These are phyloP conservation scores for Penicillium pancosmium DNA, from an alignment of 495 filamentous ascomycete genomes.

Conservation along the genomic window DNA sequence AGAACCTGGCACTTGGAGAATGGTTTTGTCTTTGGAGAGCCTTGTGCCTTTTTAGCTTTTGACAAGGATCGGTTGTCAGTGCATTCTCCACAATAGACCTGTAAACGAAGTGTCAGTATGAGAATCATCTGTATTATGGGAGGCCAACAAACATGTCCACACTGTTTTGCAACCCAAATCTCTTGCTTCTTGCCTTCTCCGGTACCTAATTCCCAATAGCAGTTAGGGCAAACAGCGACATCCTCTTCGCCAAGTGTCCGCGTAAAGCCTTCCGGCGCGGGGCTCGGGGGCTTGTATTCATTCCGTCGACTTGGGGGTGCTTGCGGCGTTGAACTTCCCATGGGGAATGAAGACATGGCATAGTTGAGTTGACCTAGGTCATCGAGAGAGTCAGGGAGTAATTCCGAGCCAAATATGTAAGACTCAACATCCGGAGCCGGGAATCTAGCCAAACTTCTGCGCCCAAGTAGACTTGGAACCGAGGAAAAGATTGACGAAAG, in stretches of 20 bases:
- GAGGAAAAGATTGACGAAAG: neutral
- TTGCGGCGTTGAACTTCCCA: conserved; percentile 18
- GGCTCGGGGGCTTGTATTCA: conserved; percentile 61
- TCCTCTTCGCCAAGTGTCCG: conserved; percentile 64
- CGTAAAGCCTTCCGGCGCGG: conserved; percentile 64
- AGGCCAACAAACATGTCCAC: conserved; percentile 69
- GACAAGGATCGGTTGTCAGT: conserved; percentile 51
- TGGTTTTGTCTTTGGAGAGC: conserved; percentile 32
- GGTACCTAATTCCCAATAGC: conserved; percentile 67
- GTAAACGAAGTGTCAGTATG: conserved; percentile 8
- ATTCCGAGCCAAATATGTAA: neutral
- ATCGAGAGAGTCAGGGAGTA: neutral
- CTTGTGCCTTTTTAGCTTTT: conserved; percentile 38
- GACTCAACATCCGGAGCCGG: neutral
- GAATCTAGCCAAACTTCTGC: neutral
- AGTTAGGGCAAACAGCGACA: conserved; percentile 70
- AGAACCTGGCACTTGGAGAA: conserved; percentile 56
- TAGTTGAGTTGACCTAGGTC: conserved; percentile 21
- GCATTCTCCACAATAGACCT: conserved; percentile 78
- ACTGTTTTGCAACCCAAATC: conserved; percentile 72
- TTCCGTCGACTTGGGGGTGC: conserved; percentile 37
- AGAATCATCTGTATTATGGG: neutral
- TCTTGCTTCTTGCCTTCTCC: conserved; percentile 62
- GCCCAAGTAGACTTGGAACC: neutral
- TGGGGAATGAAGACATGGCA: conserved; percentile 26